Conservation (phyloP, 2,329 filamentous ascomycete species). For the Botryosphaeria dothidea region DNA sequence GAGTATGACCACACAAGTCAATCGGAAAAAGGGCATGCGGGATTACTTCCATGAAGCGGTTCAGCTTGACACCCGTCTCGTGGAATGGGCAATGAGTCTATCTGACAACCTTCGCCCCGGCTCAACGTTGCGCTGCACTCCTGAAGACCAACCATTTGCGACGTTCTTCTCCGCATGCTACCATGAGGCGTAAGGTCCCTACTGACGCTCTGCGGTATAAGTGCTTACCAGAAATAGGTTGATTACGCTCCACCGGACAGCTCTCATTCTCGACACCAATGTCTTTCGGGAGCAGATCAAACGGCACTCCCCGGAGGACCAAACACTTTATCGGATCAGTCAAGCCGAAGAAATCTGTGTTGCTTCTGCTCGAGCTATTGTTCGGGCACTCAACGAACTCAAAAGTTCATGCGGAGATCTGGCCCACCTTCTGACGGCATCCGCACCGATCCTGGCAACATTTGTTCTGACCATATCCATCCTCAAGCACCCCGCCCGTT, state of each 20-base stretch:
- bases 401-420: slow-evolving; percentile 4
- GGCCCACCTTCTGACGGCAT: neutral
- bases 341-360: neutral
- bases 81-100: neutral
- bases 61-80: neutral
- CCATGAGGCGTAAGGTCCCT: neutral
- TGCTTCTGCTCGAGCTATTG: neutral
- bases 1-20: neutral
- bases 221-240: neutral
- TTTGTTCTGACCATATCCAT: neutral
- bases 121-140: neutral
- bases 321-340: neutral
- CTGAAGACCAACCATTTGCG: neutral
- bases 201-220: too few relatives aligned
- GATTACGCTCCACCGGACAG: neutral
- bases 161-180: neutral
- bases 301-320: neutral
- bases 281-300: neutral
- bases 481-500: neutral
- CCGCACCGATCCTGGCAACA: neutral
- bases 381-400: neutral
- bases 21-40: neutral
- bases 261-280: neutral
- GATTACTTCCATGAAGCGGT: neutral
- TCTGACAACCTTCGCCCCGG: neutral